phyloP scores from a whole-genome alignment of 2,329 filamentous ascomycete genomes.

The Hirsutella thompsonii region DNA sequence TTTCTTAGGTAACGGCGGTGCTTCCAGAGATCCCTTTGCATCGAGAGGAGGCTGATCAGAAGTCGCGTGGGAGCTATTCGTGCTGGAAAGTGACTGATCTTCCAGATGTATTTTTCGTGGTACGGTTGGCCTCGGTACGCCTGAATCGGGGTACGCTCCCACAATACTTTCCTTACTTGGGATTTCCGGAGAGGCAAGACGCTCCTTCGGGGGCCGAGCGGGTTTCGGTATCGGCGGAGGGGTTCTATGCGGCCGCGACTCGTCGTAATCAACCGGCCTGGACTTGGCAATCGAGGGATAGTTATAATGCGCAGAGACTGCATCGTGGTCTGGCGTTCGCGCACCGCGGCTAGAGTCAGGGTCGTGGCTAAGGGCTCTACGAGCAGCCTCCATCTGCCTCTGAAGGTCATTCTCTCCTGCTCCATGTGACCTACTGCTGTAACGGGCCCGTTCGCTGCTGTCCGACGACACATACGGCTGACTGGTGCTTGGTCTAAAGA shows the following conservation, averaged over 20 bases:
- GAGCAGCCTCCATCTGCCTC: slow-evolving; percentile 39
- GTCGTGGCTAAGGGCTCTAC: slow-evolving; percentile 27
- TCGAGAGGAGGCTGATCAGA: slow-evolving; percentile 13
- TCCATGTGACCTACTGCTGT: background rate
- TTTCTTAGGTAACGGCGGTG: slow-evolving; percentile 27
- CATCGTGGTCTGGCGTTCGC: slow-evolving; percentile 10
- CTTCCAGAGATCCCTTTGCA: slow-evolving; percentile 13
- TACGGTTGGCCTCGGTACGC: slow-evolving; percentile 8
- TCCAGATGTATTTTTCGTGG: slow-evolving; percentile 16
- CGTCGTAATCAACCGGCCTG: slow-evolving; percentile 31
- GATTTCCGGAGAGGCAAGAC: slow-evolving; percentile 3
- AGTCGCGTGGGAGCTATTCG: slow-evolving; percentile 5
- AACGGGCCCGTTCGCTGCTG: background rate
- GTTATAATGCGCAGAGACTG: slow-evolving; percentile 25
- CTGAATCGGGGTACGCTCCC: background rate
- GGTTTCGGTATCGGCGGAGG: slow-evolving; percentile 15
- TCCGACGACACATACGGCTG: background rate
- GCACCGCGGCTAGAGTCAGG: slow-evolving; percentile 13
- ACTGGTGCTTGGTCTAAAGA: slow-evolving; percentile 19
- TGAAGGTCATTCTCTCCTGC: slow-evolving; percentile 31
- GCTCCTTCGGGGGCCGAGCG: slow-evolving; percentile 18
- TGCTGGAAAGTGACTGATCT: slow-evolving; percentile 10
- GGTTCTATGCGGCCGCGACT: slow-evolving; percentile 4
- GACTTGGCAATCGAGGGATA: slow-evolving; percentile 46
- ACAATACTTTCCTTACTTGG: slow-evolving; percentile 1